Evolutionary conservation across 805 yeast species (phyloP).

Genomic region (Lipomyces orientalis): DNA sequence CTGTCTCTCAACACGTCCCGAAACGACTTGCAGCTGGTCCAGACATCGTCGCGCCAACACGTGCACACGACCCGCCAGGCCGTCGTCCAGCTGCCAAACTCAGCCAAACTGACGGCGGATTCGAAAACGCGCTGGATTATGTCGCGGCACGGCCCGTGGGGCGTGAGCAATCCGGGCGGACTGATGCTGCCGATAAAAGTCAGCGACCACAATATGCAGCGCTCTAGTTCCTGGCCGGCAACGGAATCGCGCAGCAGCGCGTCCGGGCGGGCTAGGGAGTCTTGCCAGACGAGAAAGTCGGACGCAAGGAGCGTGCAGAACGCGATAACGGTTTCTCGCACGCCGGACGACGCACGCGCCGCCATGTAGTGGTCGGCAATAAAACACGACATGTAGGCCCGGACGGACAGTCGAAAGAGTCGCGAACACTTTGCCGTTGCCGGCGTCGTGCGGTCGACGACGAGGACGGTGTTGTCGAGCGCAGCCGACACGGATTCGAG

Average conservation of each 20-base stretch:
- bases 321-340: neutral
- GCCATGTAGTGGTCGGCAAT: neutral
- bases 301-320: neutral
- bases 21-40: conserved; percentile 17
- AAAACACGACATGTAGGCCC: conserved; percentile 18
- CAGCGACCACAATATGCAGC: conserved; percentile 19
- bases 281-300: too few species aligned
- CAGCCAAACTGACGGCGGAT: conserved; percentile 5
- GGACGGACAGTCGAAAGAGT: conserved; percentile 22
- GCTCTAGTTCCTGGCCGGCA: conserved; percentile 22
- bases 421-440: conserved; percentile 23
- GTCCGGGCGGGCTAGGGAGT: neutral
- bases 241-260: neutral
- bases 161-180: neutral
- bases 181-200: conserved; percentile 16
- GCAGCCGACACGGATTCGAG: conserved; percentile 15
- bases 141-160: conserved; percentile 13
- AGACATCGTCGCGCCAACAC: conserved; percentile 16
- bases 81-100: conserved; percentile 25
- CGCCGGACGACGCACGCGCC: neutral
- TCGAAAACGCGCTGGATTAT: conserved; percentile 11
- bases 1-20: conserved; percentile 16
- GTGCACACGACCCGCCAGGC: conserved; percentile 22
- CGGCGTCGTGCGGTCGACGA: conserved; percentile 14
- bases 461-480: conserved; percentile 1